These are phyloP conservation scores for Blumeriella jaapii DNA, from an alignment of 2,329 filamentous ascomycete genomes.

Conservation along the genomic window DNA sequence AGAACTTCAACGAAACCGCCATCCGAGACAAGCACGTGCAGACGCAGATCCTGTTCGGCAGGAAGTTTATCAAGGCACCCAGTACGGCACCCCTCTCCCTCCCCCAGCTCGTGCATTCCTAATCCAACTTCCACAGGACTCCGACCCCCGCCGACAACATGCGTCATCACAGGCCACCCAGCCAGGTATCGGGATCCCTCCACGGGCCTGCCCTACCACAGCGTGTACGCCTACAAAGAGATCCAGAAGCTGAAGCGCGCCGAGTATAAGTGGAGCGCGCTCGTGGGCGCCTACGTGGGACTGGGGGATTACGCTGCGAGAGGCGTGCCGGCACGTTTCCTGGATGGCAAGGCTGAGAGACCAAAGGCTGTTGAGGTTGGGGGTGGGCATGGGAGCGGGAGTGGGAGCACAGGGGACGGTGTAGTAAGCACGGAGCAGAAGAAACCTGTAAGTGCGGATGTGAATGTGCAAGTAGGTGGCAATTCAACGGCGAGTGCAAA, in stretches of 20 bases:
- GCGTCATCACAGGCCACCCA: slow-evolving; percentile 70
- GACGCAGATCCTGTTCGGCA: slow-evolving; percentile 43
- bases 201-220: slow-evolving; percentile 73
- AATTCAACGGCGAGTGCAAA: no score
- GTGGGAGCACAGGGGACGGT: neutral
- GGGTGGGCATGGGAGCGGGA: neutral
- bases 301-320: slow-evolving; percentile 49
- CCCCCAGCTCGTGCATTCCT: neutral
- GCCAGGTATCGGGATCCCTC: slow-evolving; percentile 77
- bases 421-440: no score
- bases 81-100: slow-evolving; percentile 30
- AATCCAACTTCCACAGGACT: slow-evolving; percentile 18
- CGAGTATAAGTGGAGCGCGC: slow-evolving; percentile 70
- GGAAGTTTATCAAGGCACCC: slow-evolving; percentile 34
- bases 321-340: slow-evolving; percentile 73
- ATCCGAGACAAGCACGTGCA: slow-evolving; percentile 41
- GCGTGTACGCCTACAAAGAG: slow-evolving; percentile 68
- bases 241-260: slow-evolving; percentile 63
- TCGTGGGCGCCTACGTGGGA: slow-evolving; percentile 78
- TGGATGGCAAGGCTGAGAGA: neutral
- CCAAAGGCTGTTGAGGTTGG: neutral
- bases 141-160: slow-evolving; percentile 36
- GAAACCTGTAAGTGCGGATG: no score
- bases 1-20: slow-evolving; percentile 40
- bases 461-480: no score